Evolutionary conservation across 1,284 basidiomycete species (phyloP).

Genomic region (Xanthoconium separans): DNA sequence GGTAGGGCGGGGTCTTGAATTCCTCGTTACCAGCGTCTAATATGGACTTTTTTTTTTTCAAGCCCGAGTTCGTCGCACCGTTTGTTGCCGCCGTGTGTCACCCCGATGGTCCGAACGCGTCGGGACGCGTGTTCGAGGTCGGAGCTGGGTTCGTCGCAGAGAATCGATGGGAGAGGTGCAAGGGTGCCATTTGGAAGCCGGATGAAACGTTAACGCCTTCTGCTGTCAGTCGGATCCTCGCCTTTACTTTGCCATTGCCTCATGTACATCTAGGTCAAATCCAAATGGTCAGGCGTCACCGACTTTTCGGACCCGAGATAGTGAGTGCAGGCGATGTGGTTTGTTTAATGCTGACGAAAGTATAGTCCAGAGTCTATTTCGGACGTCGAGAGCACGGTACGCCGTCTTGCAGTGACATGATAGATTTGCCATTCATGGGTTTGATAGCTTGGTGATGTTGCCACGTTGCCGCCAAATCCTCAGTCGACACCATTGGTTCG

Average conservation of each 20-base stretch:
- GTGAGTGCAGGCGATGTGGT: constrained; percentile 41
- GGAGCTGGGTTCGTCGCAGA: constrained; percentile 94
- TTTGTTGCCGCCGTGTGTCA: constrained; percentile 81
- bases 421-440: constrained; percentile 2
- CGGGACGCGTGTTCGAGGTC: constrained; percentile 89
- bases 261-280: constrained; percentile 56
- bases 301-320: constrained; percentile 82
- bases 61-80: constrained; percentile 94
- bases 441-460: constrained; percentile 68
- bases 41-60: not conserved
- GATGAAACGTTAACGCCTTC: constrained; percentile 93
- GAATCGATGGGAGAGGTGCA: constrained; percentile 91
- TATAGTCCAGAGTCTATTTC: constrained; percentile 64
- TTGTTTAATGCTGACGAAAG: constrained; percentile 2
- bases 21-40: not conserved
- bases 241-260: not conserved
- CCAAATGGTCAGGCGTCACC: constrained; percentile 78
- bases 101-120: constrained; percentile 79
- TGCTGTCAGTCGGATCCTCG: constrained; percentile 56
- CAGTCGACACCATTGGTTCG: constrained; percentile 74
- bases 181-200: constrained; percentile 87
- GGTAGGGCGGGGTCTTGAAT: constrained; percentile 37
- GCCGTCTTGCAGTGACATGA: constrained; percentile 8
- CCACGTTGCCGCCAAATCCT: constrained; percentile 66
- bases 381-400: constrained; percentile 69